Percentiles rank a stretch among this genome's conserved stretches.
Conservation (phyloP, 345 rosid genomes). For the Eutrema japonicum region DNA sequence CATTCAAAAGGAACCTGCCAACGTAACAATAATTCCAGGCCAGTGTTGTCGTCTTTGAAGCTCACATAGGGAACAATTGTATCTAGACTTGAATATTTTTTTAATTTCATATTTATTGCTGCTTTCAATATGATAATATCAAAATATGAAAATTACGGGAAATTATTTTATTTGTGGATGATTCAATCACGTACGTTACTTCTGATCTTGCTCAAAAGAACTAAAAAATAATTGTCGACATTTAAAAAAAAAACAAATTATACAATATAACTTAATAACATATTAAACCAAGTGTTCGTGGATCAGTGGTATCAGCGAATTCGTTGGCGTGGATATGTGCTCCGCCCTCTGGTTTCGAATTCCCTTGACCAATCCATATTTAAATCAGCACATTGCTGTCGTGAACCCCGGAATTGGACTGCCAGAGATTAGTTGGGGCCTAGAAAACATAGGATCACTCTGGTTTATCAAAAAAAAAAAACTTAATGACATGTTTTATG, state of each 20-base stretch:
- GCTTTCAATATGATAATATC: conserved; percentile 26
- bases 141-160: neutral
- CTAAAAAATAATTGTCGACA: neutral
- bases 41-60: conserved; percentile 27
- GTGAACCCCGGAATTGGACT: no score
- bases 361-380: no score
- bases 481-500: conserved; percentile 4
- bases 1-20: conserved; percentile 1
- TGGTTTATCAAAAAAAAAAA: neutral
- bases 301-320: no score
- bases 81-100: conserved; percentile 1
- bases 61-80: conserved; percentile 26
- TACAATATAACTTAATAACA: neutral
- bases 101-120: neutral
- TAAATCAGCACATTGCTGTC: no score
- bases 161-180: conserved; percentile 4
- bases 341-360: no score
- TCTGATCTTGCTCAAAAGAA: conserved; percentile 2
- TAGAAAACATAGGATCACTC: no score
- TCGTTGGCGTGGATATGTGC: no score
- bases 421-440: no score
- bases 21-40: conserved; percentile 21
- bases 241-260: neutral
- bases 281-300: neutral
- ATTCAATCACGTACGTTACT: conserved; percentile 14